These are phyloP conservation scores for Fusarium camptoceras DNA, from an alignment of 2,329 filamentous ascomycete species.

Conservation along the genomic window DNA sequence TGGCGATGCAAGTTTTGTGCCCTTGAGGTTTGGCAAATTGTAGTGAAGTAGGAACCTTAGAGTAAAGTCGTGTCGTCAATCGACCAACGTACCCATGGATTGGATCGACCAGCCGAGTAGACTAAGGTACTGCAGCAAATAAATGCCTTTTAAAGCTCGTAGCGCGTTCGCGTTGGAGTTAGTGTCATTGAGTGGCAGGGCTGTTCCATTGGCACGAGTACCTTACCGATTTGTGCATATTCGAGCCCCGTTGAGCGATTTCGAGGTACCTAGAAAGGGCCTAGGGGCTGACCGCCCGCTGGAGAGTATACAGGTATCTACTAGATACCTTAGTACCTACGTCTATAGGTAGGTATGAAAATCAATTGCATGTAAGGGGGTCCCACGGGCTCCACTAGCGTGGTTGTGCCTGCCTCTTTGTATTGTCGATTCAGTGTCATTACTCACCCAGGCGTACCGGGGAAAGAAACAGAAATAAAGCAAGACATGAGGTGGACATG, in stretches of 20 bases:
- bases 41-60: slow-evolving; percentile 23
- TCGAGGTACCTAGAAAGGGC: slow-evolving; percentile 8
- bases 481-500: neutral
- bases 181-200: slow-evolving; percentile 48
- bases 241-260: slow-evolving; percentile 30
- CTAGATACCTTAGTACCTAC: neutral
- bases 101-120: slow-evolving; percentile 12
- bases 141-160: slow-evolving; percentile 47
- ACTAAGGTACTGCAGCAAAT: slow-evolving; percentile 34
- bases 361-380: slow-evolving; percentile 38
- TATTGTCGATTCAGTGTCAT: slow-evolving; percentile 7
- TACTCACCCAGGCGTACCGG: slow-evolving; percentile 7
- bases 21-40: slow-evolving; percentile 25
- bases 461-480: neutral
- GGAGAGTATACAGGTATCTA: neutral
- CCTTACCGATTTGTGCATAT: slow-evolving; percentile 44
- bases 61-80: slow-evolving; percentile 43
- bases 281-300: slow-evolving; percentile 20
- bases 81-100: slow-evolving; percentile 21
- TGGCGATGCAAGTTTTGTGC: slow-evolving; percentile 8
- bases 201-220: slow-evolving; percentile 30
- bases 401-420: neutral
- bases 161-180: slow-evolving; percentile 51
- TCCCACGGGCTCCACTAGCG: slow-evolving; percentile 20
- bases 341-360: neutral